Evolutionary conservation across 1,284 basidiomycete genomes (phyloP), one percentile per base, ranked within the genome.

Genomic region (Cronartium ribicola): DNA sequence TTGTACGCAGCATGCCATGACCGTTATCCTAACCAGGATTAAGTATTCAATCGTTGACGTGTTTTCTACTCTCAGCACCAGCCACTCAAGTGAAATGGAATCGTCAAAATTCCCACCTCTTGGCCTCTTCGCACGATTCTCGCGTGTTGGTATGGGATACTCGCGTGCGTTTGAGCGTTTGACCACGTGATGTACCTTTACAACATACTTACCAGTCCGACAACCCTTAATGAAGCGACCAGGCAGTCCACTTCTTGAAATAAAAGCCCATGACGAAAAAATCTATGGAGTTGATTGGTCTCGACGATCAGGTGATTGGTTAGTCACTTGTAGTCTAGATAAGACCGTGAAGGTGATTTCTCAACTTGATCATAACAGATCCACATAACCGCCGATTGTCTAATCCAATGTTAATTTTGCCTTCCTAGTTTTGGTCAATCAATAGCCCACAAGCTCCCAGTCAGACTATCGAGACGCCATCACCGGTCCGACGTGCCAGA

Each of bases 231-330:
- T 20, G 20, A 88, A 95, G 94, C 87, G 51, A 8, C 93, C 92
- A 5, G 92, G 91, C 0, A 84, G 94, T 2, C 94, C 94, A 0
- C 83, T 92, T 0, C 85, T 87, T 7, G 85, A 85, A 2, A 88
- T 96, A 74, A 84, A 85, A 44, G 94, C 91, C 0, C 94, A 97
- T 79, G 84, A 84, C 22, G 87, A 90, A 13, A 92, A 94, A 82
- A 95, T 96, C 63, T 96, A 96, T 77, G 94, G 94, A 0, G 93
- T 97, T 68, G 94, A 96, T 81, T 97, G 94, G 93, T 89, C 91
- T 4, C 87, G 92, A 66, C 84, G 86, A 36, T 82, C 84, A 66
- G 83, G 85, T n/a, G 86, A 89, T 78, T 88, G 92, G 78, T 85
- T 97, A 46, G 87, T 94, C 4, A 95, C 93, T 0, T 97, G 94